A percentile compares a stretch with the other conserved stretches of the same genome.
Evolutionary conservation across 805 yeast genomes (phyloP).

Genomic region (Kazachstania martiniae): DNA sequence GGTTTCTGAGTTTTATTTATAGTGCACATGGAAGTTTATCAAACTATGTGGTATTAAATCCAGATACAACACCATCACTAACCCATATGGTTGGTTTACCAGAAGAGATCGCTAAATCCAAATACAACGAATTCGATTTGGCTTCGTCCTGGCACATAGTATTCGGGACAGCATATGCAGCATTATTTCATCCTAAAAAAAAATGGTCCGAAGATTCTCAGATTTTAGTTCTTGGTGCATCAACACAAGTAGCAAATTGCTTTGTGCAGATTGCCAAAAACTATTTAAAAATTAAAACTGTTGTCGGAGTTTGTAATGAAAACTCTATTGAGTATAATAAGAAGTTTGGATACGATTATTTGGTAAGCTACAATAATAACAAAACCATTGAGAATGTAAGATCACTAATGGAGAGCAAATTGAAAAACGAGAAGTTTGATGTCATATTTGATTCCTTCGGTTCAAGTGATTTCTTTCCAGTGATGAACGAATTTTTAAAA

Average conservation of each 20-base stretch:
- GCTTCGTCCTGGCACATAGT: constrained; percentile 52
- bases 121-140: constrained; percentile 14
- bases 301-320: constrained; percentile 48
- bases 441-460: constrained; percentile 59
- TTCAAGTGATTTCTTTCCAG: constrained; percentile 36
- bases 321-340: constrained; percentile 35
- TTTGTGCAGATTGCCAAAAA: constrained; percentile 47
- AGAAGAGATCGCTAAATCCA: constrained; percentile 27
- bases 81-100: constrained; percentile 20
- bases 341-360: constrained; percentile 44
- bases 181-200: constrained; percentile 26
- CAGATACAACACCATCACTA: too few relatives aligned
- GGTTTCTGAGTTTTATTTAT: constrained; percentile 14
- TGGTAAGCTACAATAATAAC: constrained; percentile 49
- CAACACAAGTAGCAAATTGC: constrained; percentile 55
- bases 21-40: constrained; percentile 33
- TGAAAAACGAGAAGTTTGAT: constrained; percentile 40
- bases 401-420: constrained; percentile 16
- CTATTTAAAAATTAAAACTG: constrained; percentile 34
- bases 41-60: constrained; percentile 37
- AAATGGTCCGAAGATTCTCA: constrained; percentile 31
- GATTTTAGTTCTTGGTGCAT: constrained; percentile 62
- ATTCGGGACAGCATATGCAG: constrained; percentile 47
- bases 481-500: constrained; percentile 35
- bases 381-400: too few relatives aligned